Evolutionary conservation across 2,329 filamentous ascomycete genomes (phyloP).

Genomic region (Calonectria leucothoes): DNA sequence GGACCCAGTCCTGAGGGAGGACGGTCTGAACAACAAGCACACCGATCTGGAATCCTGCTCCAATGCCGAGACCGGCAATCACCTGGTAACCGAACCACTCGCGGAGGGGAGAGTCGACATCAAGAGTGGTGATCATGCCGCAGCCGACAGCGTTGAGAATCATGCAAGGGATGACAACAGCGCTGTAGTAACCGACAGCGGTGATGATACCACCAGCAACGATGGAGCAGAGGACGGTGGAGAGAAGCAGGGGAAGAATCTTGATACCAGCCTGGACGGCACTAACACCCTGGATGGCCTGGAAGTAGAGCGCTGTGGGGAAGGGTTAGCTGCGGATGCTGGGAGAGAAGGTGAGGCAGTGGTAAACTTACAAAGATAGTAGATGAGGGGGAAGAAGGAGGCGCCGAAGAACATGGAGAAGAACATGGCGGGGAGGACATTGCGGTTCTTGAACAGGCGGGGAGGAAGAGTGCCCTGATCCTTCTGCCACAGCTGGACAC

Average conservation of each 20-base stretch:
- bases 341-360: neutral
- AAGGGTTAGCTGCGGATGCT: constrained; percentile 23
- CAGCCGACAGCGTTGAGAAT: constrained; percentile 57
- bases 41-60: constrained; percentile 60
- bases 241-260: constrained; percentile 63
- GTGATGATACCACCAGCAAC: constrained; percentile 56
- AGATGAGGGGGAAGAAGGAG: constrained; percentile 64
- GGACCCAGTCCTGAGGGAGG: constrained; percentile 59
- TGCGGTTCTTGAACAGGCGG: constrained; percentile 57
- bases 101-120: constrained; percentile 56
- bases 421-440: constrained; percentile 52
- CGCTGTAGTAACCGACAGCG: constrained; percentile 55
- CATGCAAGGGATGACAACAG: constrained; percentile 55
- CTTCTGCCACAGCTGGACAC: constrained; percentile 55
- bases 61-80: constrained; percentile 65
- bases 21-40: constrained; percentile 65
- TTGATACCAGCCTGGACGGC: constrained; percentile 67
- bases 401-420: constrained; percentile 63
- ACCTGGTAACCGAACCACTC: constrained; percentile 71
- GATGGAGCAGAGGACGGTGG: constrained; percentile 61
- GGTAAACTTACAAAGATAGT: constrained; percentile 59
- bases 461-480: constrained; percentile 60
- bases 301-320: constrained; percentile 61
- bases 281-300: constrained; percentile 63
- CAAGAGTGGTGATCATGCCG: constrained; percentile 67